Percentiles rank a stretch among this genome's conserved stretches.
Evolutionary conservation across 1,284 basidiomycete genomes (phyloP).

Genomic region (Tilletia setariae): DNA sequence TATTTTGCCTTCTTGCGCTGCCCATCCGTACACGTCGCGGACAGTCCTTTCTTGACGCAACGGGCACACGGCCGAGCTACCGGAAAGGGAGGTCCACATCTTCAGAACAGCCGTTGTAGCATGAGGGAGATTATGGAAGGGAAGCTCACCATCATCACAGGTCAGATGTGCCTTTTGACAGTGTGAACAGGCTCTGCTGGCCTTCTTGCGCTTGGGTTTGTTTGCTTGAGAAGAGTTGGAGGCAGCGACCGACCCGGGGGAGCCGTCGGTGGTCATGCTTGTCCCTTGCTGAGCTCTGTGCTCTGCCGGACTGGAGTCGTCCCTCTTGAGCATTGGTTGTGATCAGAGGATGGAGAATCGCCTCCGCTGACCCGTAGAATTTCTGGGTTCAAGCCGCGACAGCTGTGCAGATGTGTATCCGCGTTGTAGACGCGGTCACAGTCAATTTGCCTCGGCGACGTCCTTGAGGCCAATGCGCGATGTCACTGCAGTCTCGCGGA

Average conservation of each 20-base stretch:
- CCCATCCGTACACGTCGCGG: slow-evolving; percentile 83
- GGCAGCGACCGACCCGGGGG: background rate
- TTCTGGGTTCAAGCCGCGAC: too few species aligned
- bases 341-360: too few species aligned
- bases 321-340: too few species aligned
- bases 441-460: too few species aligned
- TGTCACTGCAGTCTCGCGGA: too few species aligned
- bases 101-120: background rate
- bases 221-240: background rate
- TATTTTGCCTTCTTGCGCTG: slow-evolving; percentile 98
- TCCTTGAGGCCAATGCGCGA: too few species aligned
- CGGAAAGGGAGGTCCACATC: background rate
- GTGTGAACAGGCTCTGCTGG: slow-evolving; percentile 83
- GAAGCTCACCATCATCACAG: slow-evolving; percentile 80
- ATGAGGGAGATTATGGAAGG: background rate
- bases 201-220: slow-evolving; percentile 65
- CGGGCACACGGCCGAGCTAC: slow-evolving; percentile 88
- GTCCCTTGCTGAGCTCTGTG: background rate
- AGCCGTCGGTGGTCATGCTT: background rate
- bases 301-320: too few species aligned
- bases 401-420: too few species aligned
- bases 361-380: too few species aligned
- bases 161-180: slow-evolving; percentile 94
- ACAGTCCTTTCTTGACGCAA: slow-evolving; percentile 89
- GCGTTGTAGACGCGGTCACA: too few species aligned